Evolutionary conservation across 106 monocot genomes (phyloP), one percentile per base, ranked within the genome.

Genomic region (Dendrobium officinale): DNA sequence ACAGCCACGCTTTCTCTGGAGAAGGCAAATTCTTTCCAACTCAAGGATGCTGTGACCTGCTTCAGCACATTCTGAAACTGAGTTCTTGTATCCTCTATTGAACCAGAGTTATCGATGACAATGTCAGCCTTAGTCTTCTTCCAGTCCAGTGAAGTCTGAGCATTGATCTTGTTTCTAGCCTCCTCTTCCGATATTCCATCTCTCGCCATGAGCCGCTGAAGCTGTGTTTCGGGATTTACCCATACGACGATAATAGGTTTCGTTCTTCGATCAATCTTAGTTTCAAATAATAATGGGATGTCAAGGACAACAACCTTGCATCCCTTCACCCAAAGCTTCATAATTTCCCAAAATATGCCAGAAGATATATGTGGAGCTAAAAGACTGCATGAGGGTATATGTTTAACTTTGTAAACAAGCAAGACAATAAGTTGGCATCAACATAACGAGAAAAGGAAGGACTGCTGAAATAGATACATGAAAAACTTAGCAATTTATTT

Each of bases 251-350:
- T 88, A 7, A 92, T 81, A 58, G 93, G 96, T 9, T 83, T 81
- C 40, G 91, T 90, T 86, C 86, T 88, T 59, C 84, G 73, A 75
- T 96, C 89, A 88, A 92, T 83, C 78, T 95, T 95, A 26, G 87
- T 85, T 84, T 98, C 98, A 51, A 98, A 98, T 37, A 98, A 78
- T 43, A 98, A 77, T 45, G 98, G 98, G 48, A 95, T 92, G 82
- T 98, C 98, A 37, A 98, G 91, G 70, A 98, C 79, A 48, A 98
- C 88, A 43, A 92, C 89, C 72, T 88, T 84, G 40, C 37, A 83
- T 2, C 98, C 98, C 70, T 91, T 98, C 9, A 91, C 41, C 98
- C 98, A 98, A 24, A 95, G 85, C 80, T 91, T 98, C 20, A 85
- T 19, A 74, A 95, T 77, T 83, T 87, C 89, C 94, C 92, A 91